phyloP scores from a whole-genome alignment of 768 basidiomycete species.

The Boletus sensibilis region DNA sequence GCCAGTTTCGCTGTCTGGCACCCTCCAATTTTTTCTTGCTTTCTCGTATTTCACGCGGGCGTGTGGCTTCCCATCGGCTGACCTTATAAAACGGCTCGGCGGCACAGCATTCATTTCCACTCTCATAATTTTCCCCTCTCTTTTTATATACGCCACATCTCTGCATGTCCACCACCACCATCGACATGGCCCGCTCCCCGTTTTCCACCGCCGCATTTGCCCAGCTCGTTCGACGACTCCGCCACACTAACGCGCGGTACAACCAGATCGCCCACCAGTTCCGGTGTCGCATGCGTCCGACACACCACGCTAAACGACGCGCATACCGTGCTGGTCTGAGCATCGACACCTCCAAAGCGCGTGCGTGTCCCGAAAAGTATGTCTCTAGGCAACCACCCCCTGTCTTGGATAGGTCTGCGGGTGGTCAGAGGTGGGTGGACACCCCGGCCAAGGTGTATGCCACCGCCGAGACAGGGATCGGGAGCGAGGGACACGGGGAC shows the following conservation, averaged over 20 bases:
- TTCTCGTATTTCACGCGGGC: slow-evolving; percentile 13
- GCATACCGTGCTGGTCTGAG: slow-evolving; percentile 44
- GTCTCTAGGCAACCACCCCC: slow-evolving; percentile 33
- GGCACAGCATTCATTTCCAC: slow-evolving; percentile 11
- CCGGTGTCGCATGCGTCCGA: slow-evolving; percentile 38
- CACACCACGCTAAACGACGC: slow-evolving; percentile 47
- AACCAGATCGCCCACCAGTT: slow-evolving; percentile 37
- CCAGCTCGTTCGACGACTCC: slow-evolving; percentile 43
- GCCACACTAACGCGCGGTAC: slow-evolving; percentile 45
- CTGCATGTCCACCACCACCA: slow-evolving; percentile 8
- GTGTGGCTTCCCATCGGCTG: slow-evolving; percentile 10
- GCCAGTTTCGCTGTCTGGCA: slow-evolving; percentile 4
- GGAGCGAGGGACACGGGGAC: neutral
- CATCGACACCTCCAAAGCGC: slow-evolving; percentile 44
- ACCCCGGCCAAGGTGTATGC: neutral
- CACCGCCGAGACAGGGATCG: neutral
- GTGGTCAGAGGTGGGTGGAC: slow-evolving; percentile 27
- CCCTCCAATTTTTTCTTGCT: neutral
- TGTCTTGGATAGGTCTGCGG: slow-evolving; percentile 34
- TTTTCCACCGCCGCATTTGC: slow-evolving; percentile 31
- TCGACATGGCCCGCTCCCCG: slow-evolving; percentile 23
- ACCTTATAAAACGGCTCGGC: neutral
- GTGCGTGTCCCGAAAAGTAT: slow-evolving; percentile 35
- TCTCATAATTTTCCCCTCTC: neutral
- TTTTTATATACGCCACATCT: neutral